Evolutionary conservation across 2,329 filamentous ascomycete genomes (phyloP).

Genomic region (Pseudogymnoascus sp.): DNA sequence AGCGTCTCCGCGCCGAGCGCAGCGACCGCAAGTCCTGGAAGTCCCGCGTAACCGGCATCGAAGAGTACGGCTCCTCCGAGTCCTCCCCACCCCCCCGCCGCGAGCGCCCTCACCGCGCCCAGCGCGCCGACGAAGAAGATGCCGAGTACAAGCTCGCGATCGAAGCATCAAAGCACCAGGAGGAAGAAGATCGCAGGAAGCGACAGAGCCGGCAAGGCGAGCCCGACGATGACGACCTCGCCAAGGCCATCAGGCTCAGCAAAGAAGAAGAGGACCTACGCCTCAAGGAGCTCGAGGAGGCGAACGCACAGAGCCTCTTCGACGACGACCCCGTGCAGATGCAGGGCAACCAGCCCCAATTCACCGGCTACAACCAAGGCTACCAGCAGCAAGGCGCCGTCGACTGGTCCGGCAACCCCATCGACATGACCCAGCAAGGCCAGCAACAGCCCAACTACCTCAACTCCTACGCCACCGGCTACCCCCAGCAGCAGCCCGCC

Average conservation of each 20-base stretch:
- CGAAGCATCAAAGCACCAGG: slow-evolving; percentile 90
- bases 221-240: slow-evolving; percentile 73
- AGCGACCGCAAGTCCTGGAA: slow-evolving; percentile 94
- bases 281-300: slow-evolving; percentile 76
- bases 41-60: slow-evolving; percentile 85
- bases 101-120: slow-evolving; percentile 40
- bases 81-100: slow-evolving; percentile 35
- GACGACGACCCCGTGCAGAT: slow-evolving; percentile 59
- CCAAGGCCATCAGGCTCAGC: slow-evolving; percentile 90
- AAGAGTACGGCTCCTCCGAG: slow-evolving; percentile 57
- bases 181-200: slow-evolving; percentile 77
- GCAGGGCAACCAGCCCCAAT: slow-evolving; percentile 55
- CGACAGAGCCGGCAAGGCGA: slow-evolving; percentile 52
- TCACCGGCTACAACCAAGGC: slow-evolving; percentile 88
- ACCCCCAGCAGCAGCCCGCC: slow-evolving; percentile 22
- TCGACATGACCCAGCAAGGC: slow-evolving; percentile 60
- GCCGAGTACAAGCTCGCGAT: slow-evolving; percentile 83
- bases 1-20: slow-evolving; percentile 80
- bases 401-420: slow-evolving; percentile 94
- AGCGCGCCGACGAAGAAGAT: slow-evolving; percentile 69
- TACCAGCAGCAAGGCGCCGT: slow-evolving; percentile 96
- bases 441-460: slow-evolving; percentile 65
- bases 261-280: slow-evolving; percentile 89
- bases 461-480: slow-evolving; percentile 47
- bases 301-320: slow-evolving; percentile 79